These are phyloP conservation scores for Nicotiana tabacum DNA, from an alignment of 257 asterid genomes.

Conservation along the genomic window DNA sequence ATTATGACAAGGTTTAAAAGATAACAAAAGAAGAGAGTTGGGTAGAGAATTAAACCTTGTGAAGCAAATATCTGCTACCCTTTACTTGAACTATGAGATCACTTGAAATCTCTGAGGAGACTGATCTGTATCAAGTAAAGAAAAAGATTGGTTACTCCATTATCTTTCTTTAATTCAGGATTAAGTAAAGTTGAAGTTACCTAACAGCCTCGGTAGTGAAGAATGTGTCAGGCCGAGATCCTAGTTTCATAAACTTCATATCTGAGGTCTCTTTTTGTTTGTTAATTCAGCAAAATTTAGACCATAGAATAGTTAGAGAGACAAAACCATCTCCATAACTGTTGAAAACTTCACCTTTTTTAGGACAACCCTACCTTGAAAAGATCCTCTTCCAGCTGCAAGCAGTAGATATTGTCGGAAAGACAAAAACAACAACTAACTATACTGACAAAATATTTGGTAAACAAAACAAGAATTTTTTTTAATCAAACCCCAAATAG, in stretches of 20 bases:
- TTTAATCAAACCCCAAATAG: background rate
- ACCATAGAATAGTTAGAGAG: conserved; percentile 36
- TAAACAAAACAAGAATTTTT: background rate
- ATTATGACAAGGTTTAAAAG: background rate
- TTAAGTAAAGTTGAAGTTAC: conserved; percentile 2
- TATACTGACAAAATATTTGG: no score
- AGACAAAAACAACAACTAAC: background rate
- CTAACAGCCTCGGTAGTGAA: conserved; percentile 64
- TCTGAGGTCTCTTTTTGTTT: conserved; percentile 16
- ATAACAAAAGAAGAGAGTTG: background rate
- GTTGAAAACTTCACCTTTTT: conserved; percentile 16
- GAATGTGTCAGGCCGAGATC: conserved; percentile 78
- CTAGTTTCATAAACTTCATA: conserved; percentile 95
- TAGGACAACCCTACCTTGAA: conserved; percentile 20
- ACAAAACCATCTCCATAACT: conserved; percentile 25
- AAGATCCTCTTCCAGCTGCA: conserved; percentile 34
- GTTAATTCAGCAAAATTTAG: conserved; percentile 21
- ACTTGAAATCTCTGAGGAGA: conserved; percentile 74
- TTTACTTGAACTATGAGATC: conserved; percentile 75
- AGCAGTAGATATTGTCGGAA: conserved; percentile 25
- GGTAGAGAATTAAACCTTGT: conserved; percentile 45
- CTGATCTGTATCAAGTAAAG: conserved; percentile 51
- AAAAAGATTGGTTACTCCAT: background rate
- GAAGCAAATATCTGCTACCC: conserved; percentile 70
- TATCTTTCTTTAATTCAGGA: background rate